A percentile compares a stretch with the other conserved stretches of the same genome.
phyloP scores from a whole-genome alignment of 768 basidiomycete genomes.

The Russula griseocarnosa region DNA sequence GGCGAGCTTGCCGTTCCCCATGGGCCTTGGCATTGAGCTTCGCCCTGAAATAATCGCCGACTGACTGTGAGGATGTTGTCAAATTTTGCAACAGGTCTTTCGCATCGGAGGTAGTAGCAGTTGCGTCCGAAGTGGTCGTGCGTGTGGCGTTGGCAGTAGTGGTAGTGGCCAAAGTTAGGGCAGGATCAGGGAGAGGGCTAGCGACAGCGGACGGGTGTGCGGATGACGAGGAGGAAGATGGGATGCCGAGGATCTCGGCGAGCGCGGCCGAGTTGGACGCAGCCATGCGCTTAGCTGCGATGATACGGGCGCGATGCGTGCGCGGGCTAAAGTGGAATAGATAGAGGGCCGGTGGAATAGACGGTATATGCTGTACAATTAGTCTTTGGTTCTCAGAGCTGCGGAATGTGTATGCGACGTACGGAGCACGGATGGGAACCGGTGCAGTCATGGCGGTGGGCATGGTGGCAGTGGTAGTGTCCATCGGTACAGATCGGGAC shows the following conservation, averaged over 20 bases:
- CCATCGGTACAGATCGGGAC: neutral
- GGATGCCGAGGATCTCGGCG: conserved; percentile 85
- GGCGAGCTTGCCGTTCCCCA: conserved; percentile 20
- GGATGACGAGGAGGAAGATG: conserved; percentile 33
- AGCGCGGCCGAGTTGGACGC: conserved; percentile 74
- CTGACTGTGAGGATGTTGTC: conserved; percentile 68
- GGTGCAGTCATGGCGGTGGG: neutral
- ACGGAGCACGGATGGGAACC: conserved; percentile 26
- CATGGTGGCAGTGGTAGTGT: neutral
- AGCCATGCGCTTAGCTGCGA: conserved; percentile 74
- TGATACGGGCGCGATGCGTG: conserved; percentile 70
- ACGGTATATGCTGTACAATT: neutral
- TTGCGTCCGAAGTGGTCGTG: too few relatives aligned
- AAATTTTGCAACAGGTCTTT: conserved; percentile 41
- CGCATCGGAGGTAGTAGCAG: conserved; percentile 19
- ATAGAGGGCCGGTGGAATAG: neutral
- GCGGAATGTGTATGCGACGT: neutral
- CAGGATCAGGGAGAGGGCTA: conserved; percentile 23
- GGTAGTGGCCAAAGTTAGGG: conserved; percentile 28
- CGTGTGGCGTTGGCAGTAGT: conserved; percentile 26
- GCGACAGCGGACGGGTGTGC: conserved; percentile 32
- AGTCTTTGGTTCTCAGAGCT: neutral
- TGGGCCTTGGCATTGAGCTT: conserved; percentile 56
- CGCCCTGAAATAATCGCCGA: conserved; percentile 87
- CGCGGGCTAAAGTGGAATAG: conserved; percentile 28